Evolutionary conservation across 2,329 filamentous ascomycete genomes (phyloP), one percentile per base, ranked within the genome.

Genomic region (Didymella keratinophila): DNA sequence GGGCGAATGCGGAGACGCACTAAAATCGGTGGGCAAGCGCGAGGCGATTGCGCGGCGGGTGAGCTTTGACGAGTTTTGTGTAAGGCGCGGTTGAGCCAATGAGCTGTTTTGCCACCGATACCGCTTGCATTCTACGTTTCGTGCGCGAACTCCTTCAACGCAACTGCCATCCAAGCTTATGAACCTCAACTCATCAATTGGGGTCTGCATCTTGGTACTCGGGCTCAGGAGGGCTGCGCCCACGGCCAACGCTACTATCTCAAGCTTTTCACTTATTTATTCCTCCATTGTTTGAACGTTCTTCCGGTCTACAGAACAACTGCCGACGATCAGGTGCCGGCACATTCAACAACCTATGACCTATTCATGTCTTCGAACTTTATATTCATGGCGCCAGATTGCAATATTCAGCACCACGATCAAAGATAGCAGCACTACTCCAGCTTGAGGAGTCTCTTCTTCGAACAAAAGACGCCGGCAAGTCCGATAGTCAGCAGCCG

Each of bases 51-150:
- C 56, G 56, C 41, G 56, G 50, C 53, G 47, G n/a, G 50, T 46
- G 54, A 54, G 56, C 56, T 58, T 58, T 58, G 56, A 58, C 50
- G 45, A 50, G 50, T 54, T 53, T 58, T 58, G 50, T 58, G 56
- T 58, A 58, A 58, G 56, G 53, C 50, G 28, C 32, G 16, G 4
- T 23, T n/a, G 45, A 41, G 18, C 56, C 56, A 58, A 54, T 58
- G 39, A 45, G 36, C 12, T 14, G 7, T 49, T 46, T 53, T 54
- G 56, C 56, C 56, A 46, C 50, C 25, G 20, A 34, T 23, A 30
- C 56, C 56, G 46, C 56, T 46, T 48, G 20, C 28, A 41, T 45
- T 36, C 44, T 58, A 58, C 49, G 55, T 47, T 53, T 49, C 23
- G 45, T 54, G 53, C 45, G 50, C 39, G 39, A 54, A 28, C 39